phyloP scores from a whole-genome alignment of 1,284 basidiomycete genomes.

The Fomitopsis schrenkii region DNA sequence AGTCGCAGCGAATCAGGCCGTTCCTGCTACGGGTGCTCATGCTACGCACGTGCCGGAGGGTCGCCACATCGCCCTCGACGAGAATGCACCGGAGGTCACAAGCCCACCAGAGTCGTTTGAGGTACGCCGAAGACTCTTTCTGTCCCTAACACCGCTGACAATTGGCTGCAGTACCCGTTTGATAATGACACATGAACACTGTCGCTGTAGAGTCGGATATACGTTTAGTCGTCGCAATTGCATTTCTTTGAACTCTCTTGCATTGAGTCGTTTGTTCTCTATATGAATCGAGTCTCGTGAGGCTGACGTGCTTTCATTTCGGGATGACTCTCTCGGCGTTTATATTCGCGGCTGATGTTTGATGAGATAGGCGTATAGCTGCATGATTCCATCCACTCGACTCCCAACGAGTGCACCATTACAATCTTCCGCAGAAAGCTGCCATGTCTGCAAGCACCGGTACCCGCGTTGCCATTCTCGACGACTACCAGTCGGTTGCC shows the following conservation, averaged over 20 bases:
- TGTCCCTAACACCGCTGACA: constrained; percentile 13
- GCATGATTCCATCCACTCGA: background rate
- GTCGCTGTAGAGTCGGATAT: constrained; percentile 16
- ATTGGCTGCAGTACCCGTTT: constrained; percentile 52
- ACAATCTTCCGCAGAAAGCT: background rate
- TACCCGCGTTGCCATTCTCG: constrained; percentile 48
- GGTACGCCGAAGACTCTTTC: constrained; percentile 40
- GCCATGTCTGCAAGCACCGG: background rate
- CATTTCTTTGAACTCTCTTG: background rate
- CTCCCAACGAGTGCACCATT: background rate
- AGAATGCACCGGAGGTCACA: constrained; percentile 64
- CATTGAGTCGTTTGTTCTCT: background rate
- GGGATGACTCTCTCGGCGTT: background rate
- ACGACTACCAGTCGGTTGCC: constrained; percentile 59
- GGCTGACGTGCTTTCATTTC: background rate
- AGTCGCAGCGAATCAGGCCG: constrained; percentile 29
- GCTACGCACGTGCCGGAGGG: constrained; percentile 22
- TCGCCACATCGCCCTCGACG: constrained; percentile 60
- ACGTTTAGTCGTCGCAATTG: constrained; percentile 7
- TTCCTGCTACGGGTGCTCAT: constrained; percentile 13
- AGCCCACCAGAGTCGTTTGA: constrained; percentile 77
- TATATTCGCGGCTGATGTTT: background rate
- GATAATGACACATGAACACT: constrained; percentile 49
- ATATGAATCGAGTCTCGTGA: background rate
- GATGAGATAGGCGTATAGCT: background rate